phyloP scores from a whole-genome alignment of 116 monocot genomes.

The Thalassia testudinum region DNA sequence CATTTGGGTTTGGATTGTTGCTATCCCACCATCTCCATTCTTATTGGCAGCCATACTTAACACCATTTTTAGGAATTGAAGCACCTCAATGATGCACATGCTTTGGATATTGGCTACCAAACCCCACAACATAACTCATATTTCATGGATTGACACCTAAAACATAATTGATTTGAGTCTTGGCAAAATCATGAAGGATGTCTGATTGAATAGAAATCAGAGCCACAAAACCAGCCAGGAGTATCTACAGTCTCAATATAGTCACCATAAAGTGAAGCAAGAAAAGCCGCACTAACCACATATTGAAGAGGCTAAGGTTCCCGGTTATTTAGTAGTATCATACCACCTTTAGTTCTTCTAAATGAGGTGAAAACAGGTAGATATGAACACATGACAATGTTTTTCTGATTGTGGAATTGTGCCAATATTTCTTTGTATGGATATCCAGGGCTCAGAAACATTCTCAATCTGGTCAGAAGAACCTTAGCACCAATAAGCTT shows the following conservation, averaged over 20 bases:
- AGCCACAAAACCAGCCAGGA: slow-evolving; percentile 38
- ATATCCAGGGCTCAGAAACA: too few species aligned
- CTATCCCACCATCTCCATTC: slow-evolving; percentile 36
- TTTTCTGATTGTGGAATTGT: slow-evolving; percentile 30
- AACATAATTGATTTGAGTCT: slow-evolving; percentile 30
- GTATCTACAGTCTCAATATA: slow-evolving; percentile 32
- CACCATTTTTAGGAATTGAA: slow-evolving; percentile 23
- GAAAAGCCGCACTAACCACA: slow-evolving; percentile 35
- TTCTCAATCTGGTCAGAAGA: slow-evolving; percentile 33
- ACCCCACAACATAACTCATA: slow-evolving; percentile 38
- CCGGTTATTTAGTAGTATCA: slow-evolving; percentile 37
- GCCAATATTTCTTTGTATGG: slow-evolving; percentile 33
- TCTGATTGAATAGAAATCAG: slow-evolving; percentile 26
- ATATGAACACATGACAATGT: slow-evolving; percentile 34
- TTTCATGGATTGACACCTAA: slow-evolving; percentile 29
- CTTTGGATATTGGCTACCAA: slow-evolving; percentile 14
- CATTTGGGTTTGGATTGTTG: slow-evolving; percentile 20
- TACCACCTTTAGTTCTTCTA: slow-evolving; percentile 29
- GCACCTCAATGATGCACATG: slow-evolving; percentile 30
- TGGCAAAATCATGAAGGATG: slow-evolving; percentile 28
- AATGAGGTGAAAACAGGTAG: slow-evolving; percentile 25
- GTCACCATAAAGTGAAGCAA: slow-evolving; percentile 31
- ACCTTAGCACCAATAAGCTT: slow-evolving; percentile 69
- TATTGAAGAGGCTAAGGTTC: slow-evolving; percentile 35
- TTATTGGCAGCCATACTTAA: slow-evolving; percentile 23